Conservation (phyloP, 2,329 filamentous ascomycete genomes). For the Reticulascus tulasneorum region DNA sequence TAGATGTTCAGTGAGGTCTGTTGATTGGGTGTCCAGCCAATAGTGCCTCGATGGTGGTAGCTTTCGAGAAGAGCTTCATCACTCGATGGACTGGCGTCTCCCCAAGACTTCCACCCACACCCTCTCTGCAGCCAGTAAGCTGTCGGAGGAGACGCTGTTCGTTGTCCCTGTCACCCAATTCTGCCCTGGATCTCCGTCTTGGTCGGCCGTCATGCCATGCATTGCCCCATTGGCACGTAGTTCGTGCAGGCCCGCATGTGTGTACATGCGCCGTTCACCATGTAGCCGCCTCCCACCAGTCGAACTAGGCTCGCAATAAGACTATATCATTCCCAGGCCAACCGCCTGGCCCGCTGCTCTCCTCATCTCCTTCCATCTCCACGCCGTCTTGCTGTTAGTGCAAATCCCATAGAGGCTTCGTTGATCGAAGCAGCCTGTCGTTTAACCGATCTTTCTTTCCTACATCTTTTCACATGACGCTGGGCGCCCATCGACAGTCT, state of each 20-base stretch:
- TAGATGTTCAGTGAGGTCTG: conserved; percentile 21
- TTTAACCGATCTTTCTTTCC: conserved; percentile 21
- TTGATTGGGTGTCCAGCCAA: conserved; percentile 27
- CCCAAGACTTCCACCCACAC: conserved; percentile 8
- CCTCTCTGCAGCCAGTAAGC: conserved; percentile 6
- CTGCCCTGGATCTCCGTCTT: conserved; percentile 4
- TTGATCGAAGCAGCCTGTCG: conserved; percentile 42
- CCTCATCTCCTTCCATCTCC: conserved; percentile 17
- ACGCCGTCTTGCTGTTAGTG: conserved; percentile 8
- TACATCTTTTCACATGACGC: conserved; percentile 22
- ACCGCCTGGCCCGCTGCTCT: conserved; percentile 4
- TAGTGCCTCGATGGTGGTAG: conserved; percentile 5
- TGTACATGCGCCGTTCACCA: conserved; percentile 6
- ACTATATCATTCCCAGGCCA: conserved; percentile 11
- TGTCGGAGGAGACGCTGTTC: conserved; percentile 7
- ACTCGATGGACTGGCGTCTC: conserved; percentile 5
- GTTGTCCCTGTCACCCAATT: conserved; percentile 4
- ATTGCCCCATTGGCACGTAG: conserved; percentile 3
- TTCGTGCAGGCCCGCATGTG: conserved; percentile 3
- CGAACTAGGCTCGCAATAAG: conserved; percentile 6
- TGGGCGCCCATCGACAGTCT: conserved; percentile 27
- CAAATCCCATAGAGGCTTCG: conserved; percentile 29
- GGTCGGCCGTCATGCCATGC: conserved; percentile 3
- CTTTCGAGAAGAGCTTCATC: conserved; percentile 5
- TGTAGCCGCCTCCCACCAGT: conserved; percentile 9